Conservation (phyloP, 495 filamentous ascomycete species). For the Neurospora tetraspora region DNA sequence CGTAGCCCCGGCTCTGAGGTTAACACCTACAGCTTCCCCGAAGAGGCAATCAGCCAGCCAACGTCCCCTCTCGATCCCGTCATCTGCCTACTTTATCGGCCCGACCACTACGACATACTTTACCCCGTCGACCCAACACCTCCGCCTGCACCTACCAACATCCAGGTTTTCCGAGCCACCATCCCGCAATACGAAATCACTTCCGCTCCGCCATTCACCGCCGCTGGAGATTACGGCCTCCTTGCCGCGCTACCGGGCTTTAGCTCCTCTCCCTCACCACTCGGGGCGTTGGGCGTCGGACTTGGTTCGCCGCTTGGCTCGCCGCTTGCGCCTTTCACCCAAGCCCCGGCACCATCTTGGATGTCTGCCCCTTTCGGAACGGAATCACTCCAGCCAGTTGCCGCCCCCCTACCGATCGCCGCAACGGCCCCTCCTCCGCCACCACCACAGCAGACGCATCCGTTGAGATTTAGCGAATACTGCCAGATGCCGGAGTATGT, state of each 20-base stretch:
- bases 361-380: slow-evolving; percentile 29
- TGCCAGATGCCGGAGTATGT: slow-evolving; percentile 31
- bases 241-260: slow-evolving; percentile 41
- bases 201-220: slow-evolving; percentile 25
- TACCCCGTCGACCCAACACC: slow-evolving; percentile 58
- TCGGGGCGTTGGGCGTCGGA: not conserved
- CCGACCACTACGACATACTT: slow-evolving; percentile 89
- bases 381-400: slow-evolving; percentile 22
- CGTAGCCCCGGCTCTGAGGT: slow-evolving; percentile 71
- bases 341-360: slow-evolving; percentile 33
- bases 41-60: slow-evolving; percentile 41
- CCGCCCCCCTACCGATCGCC: slow-evolving; percentile 12
- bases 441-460: slow-evolving; percentile 22
- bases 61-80: slow-evolving; percentile 35
- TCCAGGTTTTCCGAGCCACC: slow-evolving; percentile 41
- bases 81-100: slow-evolving; percentile 45
- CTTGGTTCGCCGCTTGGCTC: slow-evolving; percentile 22
- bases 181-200: slow-evolving; percentile 33
- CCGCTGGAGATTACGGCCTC: slow-evolving; percentile 26
- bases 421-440: slow-evolving; percentile 20
- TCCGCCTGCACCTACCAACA: slow-evolving; percentile 37
- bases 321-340: slow-evolving; percentile 24
- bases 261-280: slow-evolving; percentile 13
- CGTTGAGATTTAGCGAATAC: slow-evolving; percentile 39
- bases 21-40: slow-evolving; percentile 63